Evolutionary conservation across 345 rosid species (phyloP).

Genomic region (Salix exigua): DNA sequence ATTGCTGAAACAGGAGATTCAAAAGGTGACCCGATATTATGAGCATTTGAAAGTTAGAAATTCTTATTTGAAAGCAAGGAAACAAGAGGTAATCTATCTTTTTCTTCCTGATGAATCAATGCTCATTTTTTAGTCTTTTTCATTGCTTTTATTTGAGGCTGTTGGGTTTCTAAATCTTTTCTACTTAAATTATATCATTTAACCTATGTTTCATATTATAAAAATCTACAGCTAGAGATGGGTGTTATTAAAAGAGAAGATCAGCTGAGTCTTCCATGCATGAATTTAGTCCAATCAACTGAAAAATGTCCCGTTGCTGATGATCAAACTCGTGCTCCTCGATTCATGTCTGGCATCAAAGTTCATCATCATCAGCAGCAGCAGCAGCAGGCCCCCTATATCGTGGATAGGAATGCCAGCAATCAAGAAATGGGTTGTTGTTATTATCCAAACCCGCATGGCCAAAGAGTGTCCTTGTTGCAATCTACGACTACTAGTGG

Average conservation of each 20-base stretch:
- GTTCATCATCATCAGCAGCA: not conserved
- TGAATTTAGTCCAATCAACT: not conserved
- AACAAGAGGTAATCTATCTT: constrained; percentile 19
- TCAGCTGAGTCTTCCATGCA: not conserved
- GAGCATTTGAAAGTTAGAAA: constrained; percentile 16
- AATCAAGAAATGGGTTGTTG: not conserved
- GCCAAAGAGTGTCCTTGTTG: not conserved
- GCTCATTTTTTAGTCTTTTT: not conserved
- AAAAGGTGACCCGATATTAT: not conserved
- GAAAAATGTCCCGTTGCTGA: not conserved
- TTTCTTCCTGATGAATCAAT: not conserved
- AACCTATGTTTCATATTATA: not conserved
- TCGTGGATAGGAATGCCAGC: constrained; percentile 2
- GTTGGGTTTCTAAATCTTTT: not conserved
- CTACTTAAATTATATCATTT: not conserved
- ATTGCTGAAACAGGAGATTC: constrained; percentile 28
- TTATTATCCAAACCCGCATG: not conserved
- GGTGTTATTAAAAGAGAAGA: not conserved
- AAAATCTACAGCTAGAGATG: not conserved
- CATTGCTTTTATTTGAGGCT: not conserved
- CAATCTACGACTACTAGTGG: not conserved
- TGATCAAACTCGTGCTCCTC: not conserved
- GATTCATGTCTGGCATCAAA: not conserved
- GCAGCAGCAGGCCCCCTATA: constrained; percentile 5
- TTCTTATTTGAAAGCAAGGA: constrained; percentile 22